Percentiles rank a stretch among this genome's conserved stretches.
phyloP scores from a whole-genome alignment of 768 basidiomycete genomes.

The Pisolithus microcarpus region DNA sequence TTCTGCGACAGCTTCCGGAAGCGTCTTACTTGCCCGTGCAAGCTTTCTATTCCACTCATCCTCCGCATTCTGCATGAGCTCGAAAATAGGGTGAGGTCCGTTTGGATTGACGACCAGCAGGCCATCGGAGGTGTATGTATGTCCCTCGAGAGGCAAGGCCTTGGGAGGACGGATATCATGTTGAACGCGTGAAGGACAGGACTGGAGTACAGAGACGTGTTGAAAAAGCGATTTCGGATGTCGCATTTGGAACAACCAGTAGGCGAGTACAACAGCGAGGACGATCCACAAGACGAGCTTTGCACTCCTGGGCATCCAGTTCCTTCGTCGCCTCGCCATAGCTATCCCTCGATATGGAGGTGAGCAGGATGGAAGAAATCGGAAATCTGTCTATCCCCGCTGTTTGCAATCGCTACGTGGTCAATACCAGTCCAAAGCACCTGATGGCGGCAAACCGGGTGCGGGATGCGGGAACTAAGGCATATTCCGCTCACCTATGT shows the following conservation, averaged over 20 bases:
- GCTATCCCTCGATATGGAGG: not conserved
- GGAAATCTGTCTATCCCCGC: too few relatives aligned
- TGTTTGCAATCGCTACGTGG: too few relatives aligned
- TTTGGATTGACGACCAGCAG: conserved; percentile 28
- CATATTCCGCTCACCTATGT: too few relatives aligned
- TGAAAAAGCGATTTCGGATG: not conserved
- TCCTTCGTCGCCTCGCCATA: not conserved
- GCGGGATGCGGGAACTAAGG: too few relatives aligned
- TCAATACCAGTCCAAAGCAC: too few relatives aligned
- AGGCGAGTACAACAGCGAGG: not conserved
- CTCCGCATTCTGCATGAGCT: conserved; percentile 33
- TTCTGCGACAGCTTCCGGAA: conserved; percentile 32
- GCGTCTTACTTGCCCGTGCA: conserved; percentile 28
- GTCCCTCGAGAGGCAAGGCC: conserved; percentile 5
- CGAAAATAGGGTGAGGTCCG: conserved; percentile 37
- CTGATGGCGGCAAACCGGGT: too few relatives aligned
- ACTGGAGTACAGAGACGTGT: not conserved
- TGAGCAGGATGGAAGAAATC: too few relatives aligned
- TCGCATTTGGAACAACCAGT: not conserved
- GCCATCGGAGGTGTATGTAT: conserved; percentile 22
- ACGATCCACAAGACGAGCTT: not conserved
- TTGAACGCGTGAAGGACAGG: not conserved
- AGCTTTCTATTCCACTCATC: conserved; percentile 30
- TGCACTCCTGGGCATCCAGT: not conserved
- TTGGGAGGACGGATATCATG: not conserved